Evolutionary conservation across 768 basidiomycete genomes (phyloP).

Genomic region (Rhodotorula diobovata): DNA sequence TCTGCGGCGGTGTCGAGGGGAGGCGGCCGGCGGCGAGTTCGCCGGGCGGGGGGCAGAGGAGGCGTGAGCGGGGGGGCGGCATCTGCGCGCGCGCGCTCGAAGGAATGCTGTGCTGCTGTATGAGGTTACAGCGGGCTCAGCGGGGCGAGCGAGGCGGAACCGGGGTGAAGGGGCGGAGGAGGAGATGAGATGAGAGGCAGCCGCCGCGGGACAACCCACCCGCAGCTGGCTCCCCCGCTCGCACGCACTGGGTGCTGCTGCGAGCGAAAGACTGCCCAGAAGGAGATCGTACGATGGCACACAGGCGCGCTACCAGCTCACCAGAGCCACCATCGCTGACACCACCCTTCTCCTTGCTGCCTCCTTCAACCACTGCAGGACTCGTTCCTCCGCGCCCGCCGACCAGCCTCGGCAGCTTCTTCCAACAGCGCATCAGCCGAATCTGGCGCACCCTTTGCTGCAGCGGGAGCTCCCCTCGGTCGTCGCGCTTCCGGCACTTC

Average conservation of each 20-base stretch:
- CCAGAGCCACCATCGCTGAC: neutral
- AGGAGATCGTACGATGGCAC: too few relatives aligned
- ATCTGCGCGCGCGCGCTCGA: neutral
- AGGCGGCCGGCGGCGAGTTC: neutral
- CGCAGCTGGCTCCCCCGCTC: too few relatives aligned
- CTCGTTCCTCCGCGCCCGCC: constrained; percentile 13
- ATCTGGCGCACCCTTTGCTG: neutral
- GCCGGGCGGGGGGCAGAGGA: neutral
- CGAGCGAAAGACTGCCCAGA: too few relatives aligned
- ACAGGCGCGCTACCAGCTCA: neutral
- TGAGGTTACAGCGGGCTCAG: neutral
- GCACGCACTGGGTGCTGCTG: too few relatives aligned
- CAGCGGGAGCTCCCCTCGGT: neutral
- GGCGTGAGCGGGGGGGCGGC: neutral
- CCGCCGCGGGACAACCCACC: too few relatives aligned
- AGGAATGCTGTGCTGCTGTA: neutral
- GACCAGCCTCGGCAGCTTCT: neutral
- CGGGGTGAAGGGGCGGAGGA: neutral
- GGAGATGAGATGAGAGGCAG: too few relatives aligned
- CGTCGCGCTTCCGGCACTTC: neutral
- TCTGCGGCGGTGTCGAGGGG: neutral
- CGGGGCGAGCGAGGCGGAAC: too few relatives aligned
- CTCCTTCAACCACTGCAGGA: constrained; percentile 5
- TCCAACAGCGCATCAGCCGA: constrained; percentile 5
- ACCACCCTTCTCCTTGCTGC: neutral